Evolutionary conservation across 768 basidiomycete species (phyloP).

Genomic region (Mycena capillaripes): DNA sequence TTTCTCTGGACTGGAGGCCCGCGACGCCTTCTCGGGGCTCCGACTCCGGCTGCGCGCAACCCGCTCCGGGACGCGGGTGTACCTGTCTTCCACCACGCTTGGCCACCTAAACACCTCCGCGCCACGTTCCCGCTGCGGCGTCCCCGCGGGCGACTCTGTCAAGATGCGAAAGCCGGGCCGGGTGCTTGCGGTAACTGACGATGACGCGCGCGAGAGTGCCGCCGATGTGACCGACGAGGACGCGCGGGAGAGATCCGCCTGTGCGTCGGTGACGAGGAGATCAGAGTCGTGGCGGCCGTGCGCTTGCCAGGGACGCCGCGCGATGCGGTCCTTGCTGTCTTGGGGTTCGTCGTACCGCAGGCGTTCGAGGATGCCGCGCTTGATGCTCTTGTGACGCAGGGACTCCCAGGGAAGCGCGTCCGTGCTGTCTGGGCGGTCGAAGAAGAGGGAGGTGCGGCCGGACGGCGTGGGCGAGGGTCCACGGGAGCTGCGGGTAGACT

Average conservation of each 20-base stretch:
- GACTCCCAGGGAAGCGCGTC: constrained; percentile 57
- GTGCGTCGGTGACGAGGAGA: constrained; percentile 31
- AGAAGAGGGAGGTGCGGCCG: constrained; percentile 36
- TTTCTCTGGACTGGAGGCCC: constrained; percentile 22
- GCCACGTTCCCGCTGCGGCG: constrained; percentile 25
- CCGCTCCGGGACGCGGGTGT: constrained; percentile 55
- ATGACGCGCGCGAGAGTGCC: constrained; percentile 35
- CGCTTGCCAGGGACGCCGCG: constrained; percentile 36
- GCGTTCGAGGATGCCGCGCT: constrained; percentile 62
- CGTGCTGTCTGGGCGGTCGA: constrained; percentile 30
- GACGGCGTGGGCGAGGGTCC: constrained; percentile 34
- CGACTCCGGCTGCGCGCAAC: constrained; percentile 42
- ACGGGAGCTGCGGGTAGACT: constrained; percentile 29
- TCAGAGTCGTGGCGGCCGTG: constrained; percentile 36
- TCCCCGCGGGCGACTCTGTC: constrained; percentile 49
- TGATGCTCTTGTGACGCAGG: constrained; percentile 65
- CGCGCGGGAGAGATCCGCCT: constrained; percentile 31
- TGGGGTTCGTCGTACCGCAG: constrained; percentile 52
- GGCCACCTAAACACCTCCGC: constrained; percentile 38
- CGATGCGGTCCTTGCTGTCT: constrained; percentile 41
- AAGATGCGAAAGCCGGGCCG: constrained; percentile 60
- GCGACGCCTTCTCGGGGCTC: constrained; percentile 40
- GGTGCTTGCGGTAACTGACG: constrained; percentile 40
- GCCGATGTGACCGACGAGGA: constrained; percentile 28
- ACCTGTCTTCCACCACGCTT: constrained; percentile 49